Conservation (phyloP, 805 yeast species). For the Kuraishia piskuri region DNA sequence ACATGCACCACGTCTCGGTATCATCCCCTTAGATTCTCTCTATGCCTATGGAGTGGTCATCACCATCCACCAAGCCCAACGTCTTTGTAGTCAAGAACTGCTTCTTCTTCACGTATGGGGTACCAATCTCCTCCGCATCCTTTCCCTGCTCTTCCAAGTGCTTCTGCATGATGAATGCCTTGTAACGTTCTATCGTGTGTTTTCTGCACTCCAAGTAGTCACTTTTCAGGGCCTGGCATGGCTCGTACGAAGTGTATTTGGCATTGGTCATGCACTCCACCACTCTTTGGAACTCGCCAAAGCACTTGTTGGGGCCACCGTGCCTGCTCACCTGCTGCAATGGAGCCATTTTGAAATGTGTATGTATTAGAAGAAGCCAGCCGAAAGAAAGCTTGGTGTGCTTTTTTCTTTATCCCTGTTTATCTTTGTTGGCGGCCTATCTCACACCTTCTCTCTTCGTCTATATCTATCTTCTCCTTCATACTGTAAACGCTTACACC, state of each 20-base stretch:
- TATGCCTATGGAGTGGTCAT: constrained; percentile 12
- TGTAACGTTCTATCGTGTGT: constrained; percentile 26
- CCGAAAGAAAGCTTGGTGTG: background rate
- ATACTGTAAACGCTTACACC: background rate
- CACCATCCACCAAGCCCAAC: constrained; percentile 27
- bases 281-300: constrained; percentile 27
- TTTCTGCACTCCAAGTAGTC: constrained; percentile 30
- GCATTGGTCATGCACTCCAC: constrained; percentile 28
- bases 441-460: background rate
- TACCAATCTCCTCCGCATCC: constrained; percentile 22
- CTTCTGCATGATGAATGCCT: constrained; percentile 23
- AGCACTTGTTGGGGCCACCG: constrained; percentile 30
- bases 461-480: background rate
- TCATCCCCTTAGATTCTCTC: constrained; percentile 1
- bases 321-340: constrained; percentile 13
- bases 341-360: constrained; percentile 9
- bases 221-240: constrained; percentile 22
- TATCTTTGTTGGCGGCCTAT: no score
- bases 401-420: no score
- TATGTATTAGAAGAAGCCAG: background rate
- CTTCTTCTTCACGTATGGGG: constrained; percentile 29
- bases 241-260: constrained; percentile 19
- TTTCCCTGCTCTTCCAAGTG: constrained; percentile 21
- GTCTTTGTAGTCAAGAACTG: constrained; percentile 29
- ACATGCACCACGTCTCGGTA: no score